A percentile compares a stretch with the other conserved stretches of the same genome.
Conservation (phyloP, 169 alveolate species). For the Cryptosporidium viatorum region DNA sequence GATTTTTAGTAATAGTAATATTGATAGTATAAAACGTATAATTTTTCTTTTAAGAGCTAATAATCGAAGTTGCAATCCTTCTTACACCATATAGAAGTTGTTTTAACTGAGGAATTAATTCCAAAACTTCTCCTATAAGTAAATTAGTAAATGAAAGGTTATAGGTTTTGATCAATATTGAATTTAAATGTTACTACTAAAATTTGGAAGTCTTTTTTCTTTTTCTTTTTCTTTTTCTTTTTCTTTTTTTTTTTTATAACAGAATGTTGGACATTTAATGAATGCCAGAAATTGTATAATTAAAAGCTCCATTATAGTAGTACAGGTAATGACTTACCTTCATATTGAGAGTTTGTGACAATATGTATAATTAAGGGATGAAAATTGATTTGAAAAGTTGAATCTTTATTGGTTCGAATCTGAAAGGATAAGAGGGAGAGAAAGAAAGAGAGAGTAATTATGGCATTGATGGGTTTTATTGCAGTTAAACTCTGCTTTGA, state of each 20-base stretch:
- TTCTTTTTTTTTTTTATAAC: too few relatives aligned
- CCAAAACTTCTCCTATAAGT: constrained; percentile 35
- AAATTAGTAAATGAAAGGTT: not conserved
- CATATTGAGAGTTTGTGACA: constrained; percentile 32
- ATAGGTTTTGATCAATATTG: not conserved
- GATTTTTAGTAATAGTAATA: too few relatives aligned
- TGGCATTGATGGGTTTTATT: too few relatives aligned
- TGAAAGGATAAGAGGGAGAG: not conserved
- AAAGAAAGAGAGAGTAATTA: too few relatives aligned
- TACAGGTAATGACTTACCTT: constrained; percentile 12
- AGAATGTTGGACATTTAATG: too few relatives aligned
- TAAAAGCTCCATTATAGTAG: not conserved
- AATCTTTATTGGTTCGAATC: constrained; percentile 38
- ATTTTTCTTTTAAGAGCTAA: constrained; percentile 11
- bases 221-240: too few relatives aligned
- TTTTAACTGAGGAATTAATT: constrained; percentile 30
- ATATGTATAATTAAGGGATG: constrained; percentile 46
- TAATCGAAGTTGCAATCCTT: constrained; percentile 2
- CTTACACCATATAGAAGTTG: constrained; percentile 35
- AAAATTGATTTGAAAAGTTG: constrained; percentile 29
- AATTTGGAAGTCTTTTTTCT: not conserved
- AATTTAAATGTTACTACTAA: not conserved
- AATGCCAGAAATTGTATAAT: too few relatives aligned
- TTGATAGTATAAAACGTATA: too few relatives aligned
- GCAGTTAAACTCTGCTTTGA: not conserved